Conservation (phyloP, 2,329 filamentous ascomycete species). For the Blumeria hordei region DNA sequence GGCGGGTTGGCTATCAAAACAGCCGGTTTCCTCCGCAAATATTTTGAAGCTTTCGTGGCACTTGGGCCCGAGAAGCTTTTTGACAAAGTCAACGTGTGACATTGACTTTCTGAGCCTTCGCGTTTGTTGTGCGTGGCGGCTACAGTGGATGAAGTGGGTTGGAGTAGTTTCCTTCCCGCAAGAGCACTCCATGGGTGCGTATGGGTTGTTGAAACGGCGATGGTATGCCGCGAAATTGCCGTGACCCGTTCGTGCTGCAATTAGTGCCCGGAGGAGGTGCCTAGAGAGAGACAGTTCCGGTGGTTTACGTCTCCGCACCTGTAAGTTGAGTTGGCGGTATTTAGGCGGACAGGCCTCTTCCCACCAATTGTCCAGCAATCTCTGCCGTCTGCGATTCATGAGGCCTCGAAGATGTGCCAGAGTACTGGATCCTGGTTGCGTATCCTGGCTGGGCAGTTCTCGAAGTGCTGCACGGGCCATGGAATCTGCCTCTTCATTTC, state of each 20-base stretch:
- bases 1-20: too few species aligned
- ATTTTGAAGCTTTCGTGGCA: background rate
- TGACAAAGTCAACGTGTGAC: background rate
- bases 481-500: too few species aligned
- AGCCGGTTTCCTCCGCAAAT: too few species aligned
- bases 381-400: background rate
- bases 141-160: background rate
- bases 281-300: too few species aligned
- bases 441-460: background rate
- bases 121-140: background rate
- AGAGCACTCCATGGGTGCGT: background rate
- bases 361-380: background rate
- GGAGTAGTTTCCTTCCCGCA: background rate
- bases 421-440: background rate
- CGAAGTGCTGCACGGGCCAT: background rate
- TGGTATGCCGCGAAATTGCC: background rate
- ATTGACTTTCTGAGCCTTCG: background rate
- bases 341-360: too few species aligned
- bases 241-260: too few species aligned
- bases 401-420: background rate
- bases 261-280: too few species aligned
- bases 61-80: background rate
- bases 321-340: too few species aligned
- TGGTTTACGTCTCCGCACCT: too few species aligned
- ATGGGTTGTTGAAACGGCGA: background rate